Evolutionary conservation across 164 flowering plant species (phyloP), one percentile per base, ranked within the genome.

Genomic region (Protea cynaroides): DNA sequence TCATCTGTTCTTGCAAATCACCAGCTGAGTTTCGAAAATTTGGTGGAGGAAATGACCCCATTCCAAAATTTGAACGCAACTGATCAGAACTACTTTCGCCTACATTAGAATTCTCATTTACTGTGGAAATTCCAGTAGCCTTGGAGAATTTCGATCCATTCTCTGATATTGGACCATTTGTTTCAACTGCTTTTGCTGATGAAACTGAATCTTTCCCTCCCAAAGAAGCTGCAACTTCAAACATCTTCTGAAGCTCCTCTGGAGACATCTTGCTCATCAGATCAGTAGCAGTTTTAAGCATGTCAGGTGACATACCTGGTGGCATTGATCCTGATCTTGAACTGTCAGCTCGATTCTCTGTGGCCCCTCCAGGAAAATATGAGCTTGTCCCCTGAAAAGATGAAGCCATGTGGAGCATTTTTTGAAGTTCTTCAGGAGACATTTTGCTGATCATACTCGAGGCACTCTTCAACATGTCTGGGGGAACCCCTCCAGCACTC

Each of bases 1-100:
- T 80, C 86, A 94, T 86, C 67, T 91, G 97, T 54, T 87, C 92
- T 79, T 91, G 97, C 65, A 94, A 17, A 80, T 83, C 84, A 68
- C 72, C 78, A 47, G 75, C 59, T 56, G 93, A 72, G 18, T 67
- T 43, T 13, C 84, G 80, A 55, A 84, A 75, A 66, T 66, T 77
- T 44, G 83, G 44, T 13, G 67, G 74, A 51, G 82, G 59, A 59
- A 74, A 43, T 25, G 65, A 23, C 25, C 50, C 72, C 58, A 65
- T 68, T 63, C 81, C 56, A 21, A 70, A 63, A 71, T 73, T 77
- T 38, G 80, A 46, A 69, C 65, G 65, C 34, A 85, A 78, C 34
- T 29, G 34, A 29, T 5, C 4, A 59, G 84, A 78, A 72, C 86
- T 86, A 74, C 80, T 75, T 64, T 81, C 85, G 64, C 82, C 79